A percentile compares a stretch with the other conserved stretches of the same genome.
Conservation (phyloP, 177 flowering plant species). For the Vitis hybrid region DNA sequence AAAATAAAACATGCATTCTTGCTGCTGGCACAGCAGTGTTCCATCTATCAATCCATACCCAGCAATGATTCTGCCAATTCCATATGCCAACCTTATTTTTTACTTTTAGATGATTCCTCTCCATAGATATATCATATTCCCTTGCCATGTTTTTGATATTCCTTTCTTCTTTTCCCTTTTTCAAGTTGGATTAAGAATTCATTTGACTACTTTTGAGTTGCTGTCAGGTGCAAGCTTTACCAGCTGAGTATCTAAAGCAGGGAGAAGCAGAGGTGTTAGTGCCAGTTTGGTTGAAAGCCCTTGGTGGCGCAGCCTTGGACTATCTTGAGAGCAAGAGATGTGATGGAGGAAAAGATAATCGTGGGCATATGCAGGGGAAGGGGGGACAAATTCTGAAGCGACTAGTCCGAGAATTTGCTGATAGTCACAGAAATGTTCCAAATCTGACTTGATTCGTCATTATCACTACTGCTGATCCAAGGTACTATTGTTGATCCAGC, state of each 20-base stretch:
- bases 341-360: slow-evolving; percentile 36
- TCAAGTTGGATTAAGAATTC: not conserved
- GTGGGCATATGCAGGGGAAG: slow-evolving; percentile 90
- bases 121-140: not conserved
- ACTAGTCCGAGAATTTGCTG: slow-evolving; percentile 86
- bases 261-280: slow-evolving; percentile 82
- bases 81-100: too few species aligned
- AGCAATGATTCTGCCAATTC: too few species aligned
- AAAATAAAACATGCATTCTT: too few species aligned
- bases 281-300: slow-evolving; percentile 76
- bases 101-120: not conserved
- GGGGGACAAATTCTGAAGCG: slow-evolving; percentile 84
- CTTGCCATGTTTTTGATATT: too few species aligned
- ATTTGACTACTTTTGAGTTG: not conserved
- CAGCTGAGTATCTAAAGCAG: slow-evolving; percentile 77
- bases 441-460: slow-evolving; percentile 41
- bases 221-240: slow-evolving; percentile 75
- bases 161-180: too few species aligned
- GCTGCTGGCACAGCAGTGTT: too few species aligned
- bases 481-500: not conserved
- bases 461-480: too few species aligned
- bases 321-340: slow-evolving; percentile 69
- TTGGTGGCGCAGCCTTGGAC: slow-evolving; percentile 79
- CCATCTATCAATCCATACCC: too few species aligned
- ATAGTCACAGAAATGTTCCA: slow-evolving; percentile 72